phyloP scores from a whole-genome alignment of 495 filamentous ascomycete genomes.

The Evernia prunastri region DNA sequence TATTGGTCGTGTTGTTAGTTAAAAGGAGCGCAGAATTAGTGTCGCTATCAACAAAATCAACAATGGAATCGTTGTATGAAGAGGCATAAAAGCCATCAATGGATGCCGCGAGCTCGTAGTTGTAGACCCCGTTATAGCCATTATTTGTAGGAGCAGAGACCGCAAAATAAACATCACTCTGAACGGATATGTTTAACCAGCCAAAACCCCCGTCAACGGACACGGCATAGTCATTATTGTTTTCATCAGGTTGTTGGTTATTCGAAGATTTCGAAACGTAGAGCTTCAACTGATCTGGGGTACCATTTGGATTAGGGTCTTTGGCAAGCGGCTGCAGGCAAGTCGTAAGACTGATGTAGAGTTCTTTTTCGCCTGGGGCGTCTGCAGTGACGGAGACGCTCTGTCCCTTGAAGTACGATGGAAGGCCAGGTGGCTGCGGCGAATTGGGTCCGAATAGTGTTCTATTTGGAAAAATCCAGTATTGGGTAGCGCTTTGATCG shows the following conservation, averaged over 20 bases:
- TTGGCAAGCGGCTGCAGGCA: conserved; percentile 25
- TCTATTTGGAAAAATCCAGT: conserved; percentile 48
- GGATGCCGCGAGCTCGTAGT: conserved; percentile 77
- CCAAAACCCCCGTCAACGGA: conserved; percentile 55
- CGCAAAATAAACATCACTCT: conserved; percentile 63
- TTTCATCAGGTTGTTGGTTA: conserved; percentile 63
- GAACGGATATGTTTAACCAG: conserved; percentile 46
- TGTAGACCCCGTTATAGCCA: conserved; percentile 54
- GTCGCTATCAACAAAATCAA: conserved; percentile 77
- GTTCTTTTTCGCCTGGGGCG: not conserved
- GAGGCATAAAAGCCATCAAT: conserved; percentile 65
- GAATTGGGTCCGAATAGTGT: conserved; percentile 36
- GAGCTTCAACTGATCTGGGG: conserved; percentile 65
- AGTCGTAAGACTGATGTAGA: conserved; percentile 24
- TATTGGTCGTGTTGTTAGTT: conserved; percentile 63
- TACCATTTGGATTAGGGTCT: conserved; percentile 11
- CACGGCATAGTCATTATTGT: conserved; percentile 35
- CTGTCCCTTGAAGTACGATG: conserved; percentile 28
- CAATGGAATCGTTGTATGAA: conserved; percentile 44
- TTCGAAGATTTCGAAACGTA: conserved; percentile 63
- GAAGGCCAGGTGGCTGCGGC: conserved; percentile 34
- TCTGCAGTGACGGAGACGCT: not conserved
- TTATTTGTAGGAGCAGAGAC: conserved; percentile 61
- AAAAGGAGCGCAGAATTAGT: conserved; percentile 65
- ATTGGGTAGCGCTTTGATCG: conserved; percentile 48